These are phyloP conservation scores for Silene latifolia DNA, from an alignment of 148 eudicot species.

Conservation along the genomic window DNA sequence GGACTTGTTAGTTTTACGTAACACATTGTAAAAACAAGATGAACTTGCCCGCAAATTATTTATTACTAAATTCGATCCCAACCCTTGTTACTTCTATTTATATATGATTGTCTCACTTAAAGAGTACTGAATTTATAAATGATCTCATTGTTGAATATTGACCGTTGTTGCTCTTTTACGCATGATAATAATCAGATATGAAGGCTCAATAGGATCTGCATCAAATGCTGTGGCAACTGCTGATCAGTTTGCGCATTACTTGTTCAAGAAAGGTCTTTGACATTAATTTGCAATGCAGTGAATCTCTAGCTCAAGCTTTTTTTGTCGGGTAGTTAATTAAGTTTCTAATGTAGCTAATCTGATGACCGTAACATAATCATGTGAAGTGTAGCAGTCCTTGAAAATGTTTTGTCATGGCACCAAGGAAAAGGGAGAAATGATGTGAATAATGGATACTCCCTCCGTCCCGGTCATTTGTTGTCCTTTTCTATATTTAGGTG, in stretches of 20 bases:
- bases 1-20: too few species aligned
- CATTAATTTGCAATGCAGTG: neutral
- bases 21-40: too few species aligned
- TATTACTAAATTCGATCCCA: too few species aligned
- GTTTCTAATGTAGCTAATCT: neutral
- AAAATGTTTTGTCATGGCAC: neutral
- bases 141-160: neutral
- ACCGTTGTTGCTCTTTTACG: neutral
- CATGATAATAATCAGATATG: slow-evolving; percentile 50
- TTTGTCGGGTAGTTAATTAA: neutral
- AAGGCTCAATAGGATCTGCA: slow-evolving; percentile 86
- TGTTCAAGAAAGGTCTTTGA: slow-evolving; percentile 59
- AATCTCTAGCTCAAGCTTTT: too few species aligned
- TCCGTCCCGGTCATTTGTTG: too few species aligned
- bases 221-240: slow-evolving; percentile 74
- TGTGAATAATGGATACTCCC: neutral
- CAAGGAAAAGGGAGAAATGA: neutral
- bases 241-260: slow-evolving; percentile 56
- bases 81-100: too few species aligned
- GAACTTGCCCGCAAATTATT: too few species aligned
- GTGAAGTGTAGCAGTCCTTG: neutral
- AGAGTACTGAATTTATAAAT: too few species aligned
- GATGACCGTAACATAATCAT: too few species aligned
- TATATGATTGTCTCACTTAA: too few species aligned
- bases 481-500: too few species aligned